phyloP scores from a whole-genome alignment of 345 rosid species.

The Camelina laxa region DNA sequence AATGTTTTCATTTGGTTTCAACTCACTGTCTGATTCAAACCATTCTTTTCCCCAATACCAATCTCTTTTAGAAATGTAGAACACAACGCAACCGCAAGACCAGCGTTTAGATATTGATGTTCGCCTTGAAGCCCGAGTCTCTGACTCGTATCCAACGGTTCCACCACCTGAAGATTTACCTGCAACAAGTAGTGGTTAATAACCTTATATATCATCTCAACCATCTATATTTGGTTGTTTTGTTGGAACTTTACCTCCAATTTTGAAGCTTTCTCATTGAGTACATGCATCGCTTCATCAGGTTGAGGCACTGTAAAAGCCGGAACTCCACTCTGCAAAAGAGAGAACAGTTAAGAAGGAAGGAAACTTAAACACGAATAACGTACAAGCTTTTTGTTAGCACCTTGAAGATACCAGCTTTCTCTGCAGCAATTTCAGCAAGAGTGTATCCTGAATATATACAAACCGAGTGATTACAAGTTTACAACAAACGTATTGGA shows the following conservation, averaged over 20 bases:
- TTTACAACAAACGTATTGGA: neutral
- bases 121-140: constrained; percentile 89
- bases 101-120: constrained; percentile 90
- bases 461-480: constrained; percentile 10
- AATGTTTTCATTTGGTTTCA: constrained; percentile 1
- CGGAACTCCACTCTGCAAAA: constrained; percentile 69
- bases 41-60: constrained; percentile 56
- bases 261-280: constrained; percentile 67
- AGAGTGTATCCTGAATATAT: constrained; percentile 70
- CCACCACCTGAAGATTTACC: constrained; percentile 74
- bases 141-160: constrained; percentile 64
- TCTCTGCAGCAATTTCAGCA: constrained; percentile 90
- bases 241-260: constrained; percentile 55
- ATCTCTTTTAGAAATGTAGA: constrained; percentile 76
- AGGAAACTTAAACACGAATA: constrained; percentile 6
- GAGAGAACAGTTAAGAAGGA: constrained; percentile 17
- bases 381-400: neutral
- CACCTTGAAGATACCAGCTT: constrained; percentile 97
- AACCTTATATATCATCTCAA: neutral
- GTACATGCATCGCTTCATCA: constrained; percentile 88
- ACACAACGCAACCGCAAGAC: constrained; percentile 79
- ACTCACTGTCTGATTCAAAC: constrained; percentile 60
- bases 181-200: constrained; percentile 40
- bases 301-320: constrained; percentile 93
- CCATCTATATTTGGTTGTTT: constrained; percentile 5